A percentile compares a stretch with the other conserved stretches of the same genome.
Conservation (phyloP, 106 monocot species). For the Triglochin maritima region DNA sequence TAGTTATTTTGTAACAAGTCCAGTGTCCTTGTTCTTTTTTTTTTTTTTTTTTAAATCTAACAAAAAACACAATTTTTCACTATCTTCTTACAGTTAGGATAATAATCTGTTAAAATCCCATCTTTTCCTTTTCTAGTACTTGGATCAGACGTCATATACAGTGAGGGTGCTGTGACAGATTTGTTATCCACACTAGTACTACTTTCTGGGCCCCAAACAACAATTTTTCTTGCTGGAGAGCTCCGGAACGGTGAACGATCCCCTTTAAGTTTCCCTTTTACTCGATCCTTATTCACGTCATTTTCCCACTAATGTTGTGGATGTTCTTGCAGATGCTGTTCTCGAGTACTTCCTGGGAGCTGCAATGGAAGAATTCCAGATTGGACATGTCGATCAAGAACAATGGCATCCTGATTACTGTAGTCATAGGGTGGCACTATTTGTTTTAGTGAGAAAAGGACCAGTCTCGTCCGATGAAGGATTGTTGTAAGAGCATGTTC, state of each 20-base stretch:
- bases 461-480: not conserved
- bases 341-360: conserved; percentile 82
- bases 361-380: conserved; percentile 60
- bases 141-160: conserved; percentile 91
- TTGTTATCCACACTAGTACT: conserved; percentile 50
- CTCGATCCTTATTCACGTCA: too few species aligned
- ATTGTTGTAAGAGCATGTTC: too few species aligned
- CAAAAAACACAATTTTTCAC: too few species aligned
- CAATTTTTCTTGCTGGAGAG: conserved; percentile 76
- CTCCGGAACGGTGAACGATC: conserved; percentile 53
- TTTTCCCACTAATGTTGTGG: not conserved
- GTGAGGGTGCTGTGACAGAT: conserved; percentile 63
- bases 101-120: too few species aligned
- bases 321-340: conserved; percentile 45
- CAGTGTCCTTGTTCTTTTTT: too few species aligned
- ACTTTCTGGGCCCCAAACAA: conserved; percentile 53
- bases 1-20: too few species aligned
- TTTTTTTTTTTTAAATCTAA: too few species aligned
- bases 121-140: conserved; percentile 33
- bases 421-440: conserved; percentile 61
- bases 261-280: not conserved
- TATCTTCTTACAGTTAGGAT: too few species aligned
- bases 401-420: conserved; percentile 90
- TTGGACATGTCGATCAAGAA: conserved; percentile 68
- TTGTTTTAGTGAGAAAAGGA: conserved; percentile 52